Base-by-base conservation (phyloP, 2,329 filamentous ascomycete genomes). In the Aspergillus pseudonomiae region DNA sequence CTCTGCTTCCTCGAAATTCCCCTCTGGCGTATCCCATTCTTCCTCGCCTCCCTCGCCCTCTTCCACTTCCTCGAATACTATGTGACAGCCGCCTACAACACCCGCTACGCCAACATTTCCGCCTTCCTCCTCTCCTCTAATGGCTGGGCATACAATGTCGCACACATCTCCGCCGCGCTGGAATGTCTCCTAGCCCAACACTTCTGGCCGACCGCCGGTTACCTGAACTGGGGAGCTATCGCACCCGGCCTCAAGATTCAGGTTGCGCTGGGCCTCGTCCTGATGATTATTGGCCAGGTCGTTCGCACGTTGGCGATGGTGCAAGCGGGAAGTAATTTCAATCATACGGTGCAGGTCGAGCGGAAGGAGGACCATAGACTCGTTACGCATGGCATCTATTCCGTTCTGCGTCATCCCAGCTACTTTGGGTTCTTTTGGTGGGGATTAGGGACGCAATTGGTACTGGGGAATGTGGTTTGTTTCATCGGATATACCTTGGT, bases 361-460 rank as follows among this genome's bases (percentile, higher is more conserved):
- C 87, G 83, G 65, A 90, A 88, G 72, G 85, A 88, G 4, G 88
- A 87, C 1, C 95, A 99, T 77, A 83, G 83, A 54, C 85, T 99
- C n/a, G 91, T 99, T 3, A 96, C 91, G 0, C 83, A 82, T 32
- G 95, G 95, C 0, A 81, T 98, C 39, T 99, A 98, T 77, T 81
- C 82, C 9, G 77, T 85, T 52, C 81, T 96, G 59, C 84, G 95
- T 28, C 95, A 99, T 78, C 95, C 95, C 14, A 91, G 91, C 63
- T 99, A 99, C 79, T 97, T 98, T 81, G 95, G 94, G 4, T 99
- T 97, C 82, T 99, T 97, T 79, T 98, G 93, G 89, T 99, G 94
- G 94, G 93, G 92, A 0, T 74, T 98, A n/a, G 95, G 95, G 6
- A 97, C 94, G 14, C 95, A 99, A 82, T 74, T 98, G 50, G 88